These are phyloP conservation scores for Prunus armeniaca DNA, from an alignment of 306 rosid genomes.

Conservation along the genomic window DNA sequence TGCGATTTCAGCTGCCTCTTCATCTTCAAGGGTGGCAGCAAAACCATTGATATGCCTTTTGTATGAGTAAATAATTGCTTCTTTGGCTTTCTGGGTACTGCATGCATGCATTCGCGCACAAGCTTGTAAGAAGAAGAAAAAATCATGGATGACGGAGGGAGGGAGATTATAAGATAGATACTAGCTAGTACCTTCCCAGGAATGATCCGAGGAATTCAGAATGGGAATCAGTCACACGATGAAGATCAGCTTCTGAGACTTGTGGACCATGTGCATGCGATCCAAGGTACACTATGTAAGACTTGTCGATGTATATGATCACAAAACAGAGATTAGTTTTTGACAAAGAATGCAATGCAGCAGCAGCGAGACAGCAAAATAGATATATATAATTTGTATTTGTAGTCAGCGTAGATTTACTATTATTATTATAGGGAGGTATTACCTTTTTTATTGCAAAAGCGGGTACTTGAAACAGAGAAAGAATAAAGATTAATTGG, in stretches of 20 bases:
- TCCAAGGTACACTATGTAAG: constrained; percentile 74
- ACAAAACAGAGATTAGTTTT: no score
- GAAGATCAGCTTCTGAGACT: constrained; percentile 41
- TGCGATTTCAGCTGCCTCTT: constrained; percentile 40
- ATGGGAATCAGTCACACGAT: constrained; percentile 50
- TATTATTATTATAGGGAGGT: no score
- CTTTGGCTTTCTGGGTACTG: constrained; percentile 50
- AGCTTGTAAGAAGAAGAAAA: neutral
- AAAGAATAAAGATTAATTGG: constrained; percentile 24
- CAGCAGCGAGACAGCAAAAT: no score
- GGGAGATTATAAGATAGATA: no score
- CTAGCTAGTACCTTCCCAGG: constrained; percentile 36
- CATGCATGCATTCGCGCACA: neutral
- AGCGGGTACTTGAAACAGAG: constrained; percentile 46
- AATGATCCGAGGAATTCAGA: constrained; percentile 44
- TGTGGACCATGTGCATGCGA: constrained; percentile 56
- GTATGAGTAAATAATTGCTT: constrained; percentile 59
- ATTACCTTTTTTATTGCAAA: constrained; percentile 49
- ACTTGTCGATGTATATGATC: constrained; percentile 17
- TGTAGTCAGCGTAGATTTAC: no score
- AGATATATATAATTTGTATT: no score
- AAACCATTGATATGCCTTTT: constrained; percentile 59
- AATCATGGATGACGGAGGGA: neutral
- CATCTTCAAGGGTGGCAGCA: constrained; percentile 55
- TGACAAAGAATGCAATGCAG: no score